phyloP scores from a whole-genome alignment of 306 rosid species.

The Vigna reflexopilosa region DNA sequence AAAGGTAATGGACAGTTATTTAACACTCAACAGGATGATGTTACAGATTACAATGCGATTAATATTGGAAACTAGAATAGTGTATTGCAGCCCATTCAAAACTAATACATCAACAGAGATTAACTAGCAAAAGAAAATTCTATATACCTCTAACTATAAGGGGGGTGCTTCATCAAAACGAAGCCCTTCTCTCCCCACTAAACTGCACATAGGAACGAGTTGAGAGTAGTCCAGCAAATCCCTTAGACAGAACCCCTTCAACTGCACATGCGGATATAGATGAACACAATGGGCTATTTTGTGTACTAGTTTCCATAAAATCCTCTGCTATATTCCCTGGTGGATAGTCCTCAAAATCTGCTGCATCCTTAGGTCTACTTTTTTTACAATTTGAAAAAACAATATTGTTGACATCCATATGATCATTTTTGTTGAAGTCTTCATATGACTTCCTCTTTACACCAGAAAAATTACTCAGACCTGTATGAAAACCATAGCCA shows the following conservation, averaged over 20 bases:
- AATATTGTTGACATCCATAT: slow-evolving; percentile 54
- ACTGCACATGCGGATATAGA: slow-evolving; percentile 83
- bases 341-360: slow-evolving; percentile 46
- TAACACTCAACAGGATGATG: slow-evolving; percentile 33
- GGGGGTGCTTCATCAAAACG: slow-evolving; percentile 51
- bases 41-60: slow-evolving; percentile 3
- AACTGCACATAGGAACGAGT: slow-evolving; percentile 59
- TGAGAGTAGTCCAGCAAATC: slow-evolving; percentile 85
- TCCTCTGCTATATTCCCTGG: slow-evolving; percentile 54
- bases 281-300: slow-evolving; percentile 62
- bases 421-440: slow-evolving; percentile 56
- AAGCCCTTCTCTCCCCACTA: slow-evolving; percentile 65
- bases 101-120: slow-evolving; percentile 22
- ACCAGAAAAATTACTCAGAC: slow-evolving; percentile 60
- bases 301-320: slow-evolving; percentile 58
- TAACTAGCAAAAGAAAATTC: slow-evolving; percentile 31
- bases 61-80: slow-evolving; percentile 27
- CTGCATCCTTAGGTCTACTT: slow-evolving; percentile 49
- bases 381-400: slow-evolving; percentile 57
- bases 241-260: slow-evolving; percentile 88
- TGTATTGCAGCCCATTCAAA: slow-evolving; percentile 27
- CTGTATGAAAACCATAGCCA: slow-evolving; percentile 56
- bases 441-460: slow-evolving; percentile 76
- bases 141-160: slow-evolving; percentile 32
- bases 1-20: slow-evolving; percentile 30